phyloP scores from a whole-genome alignment of 2,329 filamentous ascomycete genomes.

The Phaeosphaeriaceae sp. region DNA sequence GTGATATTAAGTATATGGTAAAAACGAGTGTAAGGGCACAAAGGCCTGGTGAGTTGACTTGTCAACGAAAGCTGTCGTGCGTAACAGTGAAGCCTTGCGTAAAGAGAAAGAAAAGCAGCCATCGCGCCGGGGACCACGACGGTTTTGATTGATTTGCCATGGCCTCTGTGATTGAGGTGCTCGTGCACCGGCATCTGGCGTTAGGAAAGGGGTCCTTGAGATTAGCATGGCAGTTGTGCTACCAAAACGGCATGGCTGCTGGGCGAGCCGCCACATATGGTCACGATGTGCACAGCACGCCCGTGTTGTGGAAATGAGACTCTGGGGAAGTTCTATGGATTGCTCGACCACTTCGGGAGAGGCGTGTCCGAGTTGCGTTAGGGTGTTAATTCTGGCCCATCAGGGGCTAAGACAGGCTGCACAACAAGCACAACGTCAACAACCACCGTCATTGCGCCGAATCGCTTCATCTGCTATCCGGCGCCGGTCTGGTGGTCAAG shows the following conservation, averaged over 20 bases:
- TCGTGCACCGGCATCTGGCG: constrained; percentile 22
- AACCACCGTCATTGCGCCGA: constrained; percentile 10
- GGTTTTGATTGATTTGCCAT: constrained; percentile 40
- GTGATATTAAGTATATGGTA: constrained; percentile 43
- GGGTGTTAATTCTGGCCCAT: neutral
- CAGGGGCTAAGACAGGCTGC: constrained; percentile 13
- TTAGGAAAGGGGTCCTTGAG: constrained; percentile 43
- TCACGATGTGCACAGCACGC: constrained; percentile 31
- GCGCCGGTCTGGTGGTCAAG: constrained; percentile 1
- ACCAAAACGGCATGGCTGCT: constrained; percentile 35
- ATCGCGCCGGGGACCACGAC: constrained; percentile 26
- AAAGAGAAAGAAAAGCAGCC: constrained; percentile 26
- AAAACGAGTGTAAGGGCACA: constrained; percentile 48
- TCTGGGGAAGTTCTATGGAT: constrained; percentile 29
- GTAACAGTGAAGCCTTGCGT: constrained; percentile 43
- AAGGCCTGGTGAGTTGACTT: constrained; percentile 36
- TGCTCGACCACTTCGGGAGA: constrained; percentile 3
- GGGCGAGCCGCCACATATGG: constrained; percentile 27
- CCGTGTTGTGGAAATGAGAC: constrained; percentile 36
- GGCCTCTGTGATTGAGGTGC: constrained; percentile 11
- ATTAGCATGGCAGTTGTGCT: constrained; percentile 31
- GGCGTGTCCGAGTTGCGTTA: constrained; percentile 10
- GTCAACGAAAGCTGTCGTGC: constrained; percentile 42
- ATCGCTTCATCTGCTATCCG: constrained; percentile 1
- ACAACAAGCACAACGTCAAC: constrained; percentile 14